Percentiles rank a stretch among this genome's conserved stretches.
phyloP scores from a whole-genome alignment of 1,139 yeast genomes.

The Magnusiomyces tetraspermus region DNA sequence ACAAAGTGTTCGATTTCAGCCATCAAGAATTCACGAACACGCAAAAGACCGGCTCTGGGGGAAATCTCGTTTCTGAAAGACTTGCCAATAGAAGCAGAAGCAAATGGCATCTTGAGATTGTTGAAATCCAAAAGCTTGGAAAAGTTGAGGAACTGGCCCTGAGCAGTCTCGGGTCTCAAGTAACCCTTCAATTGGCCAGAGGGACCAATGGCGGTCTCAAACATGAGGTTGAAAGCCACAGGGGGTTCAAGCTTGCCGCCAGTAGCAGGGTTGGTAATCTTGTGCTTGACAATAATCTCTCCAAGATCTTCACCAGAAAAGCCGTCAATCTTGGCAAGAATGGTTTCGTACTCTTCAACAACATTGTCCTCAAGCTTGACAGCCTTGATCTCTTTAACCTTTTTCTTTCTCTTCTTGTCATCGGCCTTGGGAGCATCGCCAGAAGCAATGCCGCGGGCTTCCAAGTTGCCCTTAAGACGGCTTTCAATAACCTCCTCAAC shows the following conservation, averaged over 20 bases:
- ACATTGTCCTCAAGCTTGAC: constrained; percentile 73
- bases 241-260: constrained; percentile 84
- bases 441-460: constrained; percentile 70
- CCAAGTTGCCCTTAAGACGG: constrained; percentile 90
- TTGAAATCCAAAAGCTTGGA: constrained; percentile 87
- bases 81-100: constrained; percentile 97
- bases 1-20: constrained; percentile 99
- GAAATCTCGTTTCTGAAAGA: constrained; percentile 98
- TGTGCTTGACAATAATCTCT: constrained; percentile 66
- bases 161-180: constrained; percentile 98
- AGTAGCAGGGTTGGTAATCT: constrained; percentile 85
- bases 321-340: constrained; percentile 87
- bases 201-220: constrained; percentile 98
- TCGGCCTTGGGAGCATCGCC: constrained; percentile 58
- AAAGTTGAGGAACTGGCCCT: constrained; percentile 96
- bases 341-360: constrained; percentile 70
- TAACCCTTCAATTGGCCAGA: constrained; percentile 93
- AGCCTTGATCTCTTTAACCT: constrained; percentile 90
- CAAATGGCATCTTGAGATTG: constrained; percentile 96
- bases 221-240: constrained; percentile 93
- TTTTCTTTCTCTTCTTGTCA: constrained; percentile 72
- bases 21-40: constrained; percentile 98
- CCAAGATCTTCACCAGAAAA: constrained; percentile 90
- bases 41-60: constrained; percentile 92
- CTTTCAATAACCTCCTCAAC: constrained; percentile 96